Evolutionary conservation across 1,284 basidiomycete species (phyloP), one percentile per base, ranked within the genome.

Genomic region (Papiliotrema terrestris): DNA sequence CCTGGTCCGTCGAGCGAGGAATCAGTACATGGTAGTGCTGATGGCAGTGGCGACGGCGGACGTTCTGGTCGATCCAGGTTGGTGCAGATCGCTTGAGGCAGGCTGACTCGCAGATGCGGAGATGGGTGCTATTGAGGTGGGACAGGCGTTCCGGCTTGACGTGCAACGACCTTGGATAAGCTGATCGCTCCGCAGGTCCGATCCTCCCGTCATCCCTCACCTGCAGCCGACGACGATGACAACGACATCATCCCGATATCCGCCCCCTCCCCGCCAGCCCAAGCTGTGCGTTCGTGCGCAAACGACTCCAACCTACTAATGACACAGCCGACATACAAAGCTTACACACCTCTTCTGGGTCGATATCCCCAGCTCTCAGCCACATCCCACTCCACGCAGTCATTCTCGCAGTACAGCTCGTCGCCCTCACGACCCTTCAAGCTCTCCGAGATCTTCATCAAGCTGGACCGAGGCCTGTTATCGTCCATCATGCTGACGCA

Each of bases 401-500:
- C 52, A 8, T 51, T 48, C 17, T 35, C 41, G 15, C 57, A 41
- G 25, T 55, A 32, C 46, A 32, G 5, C 22, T 17, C 42, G 2
- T 17, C 23, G 19, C 14, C 45, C n/a, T 3, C 29, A n/a, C 32
- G 14, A 22, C 19, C 46, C 17, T 14, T 36, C 3, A 38, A 37
- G 46, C 8, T n/a, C 9, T 9, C 8, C 29, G 32, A 36, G 2
- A 19, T 49, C 32, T 49, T 49, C 35, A 38, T 17, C 11, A 20
- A 19, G 15, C 32, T 49, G 22, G 46, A 49, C 22, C 22, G 46
- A 36, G 17, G 8, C 5, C 23, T 49, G 4, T 17, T 49, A 20
- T 49, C 46, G 6, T 49, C 46, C 2, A 65, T 72, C 45, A 54
- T 72, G 66, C 71, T 74, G 52, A 74, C 72, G 17, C 58, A 62